Evolutionary conservation across 208 protist species (phyloP).

Genomic region (Leptomonas pyrrhocoris): DNA sequence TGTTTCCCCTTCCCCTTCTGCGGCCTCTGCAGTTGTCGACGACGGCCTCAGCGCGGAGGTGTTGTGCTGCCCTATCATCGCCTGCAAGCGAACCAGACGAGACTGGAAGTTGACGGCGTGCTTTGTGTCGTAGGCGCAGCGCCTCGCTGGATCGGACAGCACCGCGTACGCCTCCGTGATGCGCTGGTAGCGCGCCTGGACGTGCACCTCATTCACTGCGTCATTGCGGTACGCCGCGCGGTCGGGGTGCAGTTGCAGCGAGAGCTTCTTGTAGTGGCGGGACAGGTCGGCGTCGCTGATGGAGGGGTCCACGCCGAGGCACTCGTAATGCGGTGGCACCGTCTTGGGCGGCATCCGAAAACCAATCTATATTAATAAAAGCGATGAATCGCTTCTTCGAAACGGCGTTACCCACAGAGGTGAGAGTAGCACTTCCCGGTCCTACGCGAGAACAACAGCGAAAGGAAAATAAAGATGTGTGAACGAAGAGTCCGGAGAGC

Average conservation of each 20-base stretch:
- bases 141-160: constrained; percentile 66
- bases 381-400: no score
- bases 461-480: no score
- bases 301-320: constrained; percentile 64
- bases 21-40: not conserved
- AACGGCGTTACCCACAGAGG: no score
- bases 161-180: constrained; percentile 80
- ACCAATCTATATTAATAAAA: no score
- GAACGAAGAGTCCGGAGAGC: no score
- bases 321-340: constrained; percentile 61
- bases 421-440: no score
- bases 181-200: constrained; percentile 55
- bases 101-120: constrained; percentile 77
- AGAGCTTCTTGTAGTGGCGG: constrained; percentile 66
- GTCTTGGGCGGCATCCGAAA: constrained; percentile 13
- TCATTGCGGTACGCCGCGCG: constrained; percentile 63
- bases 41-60: constrained; percentile 15
- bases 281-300: constrained; percentile 57
- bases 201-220: constrained; percentile 22
- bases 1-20: not conserved
- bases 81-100: constrained; percentile 41
- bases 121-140: constrained; percentile 69
- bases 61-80: constrained; percentile 48
- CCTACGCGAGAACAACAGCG: no score
- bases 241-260: constrained; percentile 80